phyloP scores from a whole-genome alignment of 2,329 filamentous ascomycete species.

The Triangularia setosa region DNA sequence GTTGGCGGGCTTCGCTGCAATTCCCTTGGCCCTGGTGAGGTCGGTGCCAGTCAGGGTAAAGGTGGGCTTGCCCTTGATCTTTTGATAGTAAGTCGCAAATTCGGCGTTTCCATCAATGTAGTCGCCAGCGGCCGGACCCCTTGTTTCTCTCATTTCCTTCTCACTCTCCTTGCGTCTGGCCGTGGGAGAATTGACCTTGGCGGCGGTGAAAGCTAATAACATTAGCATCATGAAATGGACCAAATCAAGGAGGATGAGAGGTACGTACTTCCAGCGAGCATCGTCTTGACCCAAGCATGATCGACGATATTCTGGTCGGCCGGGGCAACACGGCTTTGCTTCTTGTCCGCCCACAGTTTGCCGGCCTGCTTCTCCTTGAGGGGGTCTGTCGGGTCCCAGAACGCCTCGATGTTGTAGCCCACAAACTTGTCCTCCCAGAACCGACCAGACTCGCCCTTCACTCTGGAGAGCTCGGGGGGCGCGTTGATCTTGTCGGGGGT shows the following conservation, averaged over 20 bases:
- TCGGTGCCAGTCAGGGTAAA: not conserved
- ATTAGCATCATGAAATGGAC: not conserved
- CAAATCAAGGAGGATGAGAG: not conserved
- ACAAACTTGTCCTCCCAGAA: constrained; percentile 4
- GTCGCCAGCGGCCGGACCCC: not conserved
- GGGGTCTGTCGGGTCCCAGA: not conserved
- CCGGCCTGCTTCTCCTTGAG: constrained; percentile 1
- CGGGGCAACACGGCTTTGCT: not conserved
- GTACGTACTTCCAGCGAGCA: not conserved
- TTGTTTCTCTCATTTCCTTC: not conserved
- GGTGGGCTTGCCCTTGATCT: not conserved
- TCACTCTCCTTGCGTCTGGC: not conserved
- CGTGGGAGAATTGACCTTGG: not conserved
- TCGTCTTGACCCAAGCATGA: not conserved
- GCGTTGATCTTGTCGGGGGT: not conserved
- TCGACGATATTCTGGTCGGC: not conserved
- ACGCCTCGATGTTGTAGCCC: not conserved
- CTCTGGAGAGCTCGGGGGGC: not conserved
- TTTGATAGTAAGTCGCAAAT: not conserved
- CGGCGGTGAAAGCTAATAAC: not conserved
- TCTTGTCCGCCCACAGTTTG: not conserved
- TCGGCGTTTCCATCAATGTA: not conserved
- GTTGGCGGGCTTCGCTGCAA: not conserved
- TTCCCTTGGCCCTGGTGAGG: not conserved
- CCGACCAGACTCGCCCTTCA: not conserved